Evolutionary conservation across 2,329 filamentous ascomycete genomes (phyloP), one percentile per base, ranked within the genome.

Genomic region (Sporothrix luriei): DNA sequence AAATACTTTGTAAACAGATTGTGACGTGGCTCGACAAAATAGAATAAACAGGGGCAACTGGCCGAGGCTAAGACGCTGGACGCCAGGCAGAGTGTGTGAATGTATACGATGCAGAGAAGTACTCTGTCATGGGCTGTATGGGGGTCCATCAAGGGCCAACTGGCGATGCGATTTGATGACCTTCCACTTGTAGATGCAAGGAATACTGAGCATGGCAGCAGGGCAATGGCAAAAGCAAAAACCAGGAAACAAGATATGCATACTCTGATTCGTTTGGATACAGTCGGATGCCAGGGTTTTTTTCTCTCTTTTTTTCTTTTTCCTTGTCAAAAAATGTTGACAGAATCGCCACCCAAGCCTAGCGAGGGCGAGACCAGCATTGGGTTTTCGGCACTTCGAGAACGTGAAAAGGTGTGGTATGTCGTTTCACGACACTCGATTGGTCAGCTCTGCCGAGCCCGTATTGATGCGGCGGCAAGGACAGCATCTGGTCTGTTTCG

Each of bases 311-410:
- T 7, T 1, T 33, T 6, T 33, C 9, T 33, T 33, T 33, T 33
- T n/a, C n/a, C n/a, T n/a, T n/a, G n/a, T n/a, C n/a, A n/a, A 62
- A 64, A 64, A 64, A 1, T n/a, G 61, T 21, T 49, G 43, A 49
- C 61, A 64, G 26, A 29, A 5, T 64, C 61, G 61, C 61, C 61
- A 64, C 61, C 61, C 43, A 49, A 33, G 33, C 5, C 33, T 33
- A 33, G 6, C 33, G 6, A 33, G 33, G 33, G 33, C 33, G 33
- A 33, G 19, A 21, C 43, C 24, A 64, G 43, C 10, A 19, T 43
- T 49, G 59, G 59, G 40, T 33, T 61, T n/a, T 16, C 7, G n/a
- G 19, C 57, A 14, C 11, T 29, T 26, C 21, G 4, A 6, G 4
- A 16, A 2, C n/a, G 33, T 33, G 26, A 33, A n/a, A 14, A 43